Evolutionary conservation across 2,329 filamentous ascomycete genomes (phyloP), one percentile per base, ranked within the genome.

Genomic region (Penicillium sp.): DNA sequence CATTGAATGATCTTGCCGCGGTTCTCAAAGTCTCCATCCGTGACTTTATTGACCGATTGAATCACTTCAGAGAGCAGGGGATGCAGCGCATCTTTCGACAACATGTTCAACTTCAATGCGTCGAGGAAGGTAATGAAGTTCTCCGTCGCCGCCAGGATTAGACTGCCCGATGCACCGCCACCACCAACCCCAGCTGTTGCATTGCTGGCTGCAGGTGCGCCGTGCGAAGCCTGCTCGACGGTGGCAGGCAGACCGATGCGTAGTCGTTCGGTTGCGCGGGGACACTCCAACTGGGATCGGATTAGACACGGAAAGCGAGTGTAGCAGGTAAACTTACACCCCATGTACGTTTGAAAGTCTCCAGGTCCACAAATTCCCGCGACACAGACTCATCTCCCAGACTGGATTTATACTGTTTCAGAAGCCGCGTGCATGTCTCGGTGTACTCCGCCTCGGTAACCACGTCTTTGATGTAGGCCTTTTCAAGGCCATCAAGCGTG

Each of bases 101-200:
- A 77, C 61, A 97, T 82, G 36, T 91, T 90, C 44, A 98, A 81
- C 65, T 90, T 90, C 59, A 98, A 79, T 13, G 93, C 94, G 65
- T 98, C 93, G 42, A 98, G 80, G 64, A 98, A 91, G 0, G 93
- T 98, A 69, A 98, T 98, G 68, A 98, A 98, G 67, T 96, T 94
- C 69, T 98, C 90, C 0, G 91, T 97, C 1, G 93, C 93, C 54
- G 91, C 85, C 34, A 94, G 75, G 48, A 97, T 94, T 28, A 96
- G 71, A 36, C 74, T 77, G 31, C 78, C 78, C n/a, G 78, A 78
- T 36, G 75, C 73, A 40, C 69, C 64, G 37, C 59, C 51, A 16
- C 60, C 47, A 31, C 53, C 51, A 20, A 59, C 47, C 28, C 53
- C 51, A 18, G 59, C 53, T 46, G 61, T 57, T 49, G 56, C 64